Percentiles rank a stretch among this genome's conserved stretches.
These are phyloP conservation scores for Aphanomyces invadans DNA, from an alignment of 352 stramenopile genomes.

Conservation along the genomic window DNA sequence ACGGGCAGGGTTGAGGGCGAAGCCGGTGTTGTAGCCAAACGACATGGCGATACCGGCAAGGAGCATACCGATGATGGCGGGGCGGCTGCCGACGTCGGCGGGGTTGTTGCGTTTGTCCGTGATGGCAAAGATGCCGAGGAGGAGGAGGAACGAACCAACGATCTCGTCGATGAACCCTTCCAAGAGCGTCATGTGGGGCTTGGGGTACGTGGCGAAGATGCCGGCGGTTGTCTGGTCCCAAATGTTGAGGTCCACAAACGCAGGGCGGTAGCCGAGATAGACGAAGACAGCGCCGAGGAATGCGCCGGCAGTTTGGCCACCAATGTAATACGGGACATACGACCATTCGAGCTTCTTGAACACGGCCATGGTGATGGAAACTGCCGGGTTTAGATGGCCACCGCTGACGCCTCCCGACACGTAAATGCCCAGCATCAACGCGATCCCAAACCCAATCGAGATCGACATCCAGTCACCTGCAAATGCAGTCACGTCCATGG, in stretches of 20 bases:
- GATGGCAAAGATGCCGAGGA: conserved; percentile 23
- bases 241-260: conserved; percentile 43
- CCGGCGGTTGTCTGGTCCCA: conserved; percentile 55
- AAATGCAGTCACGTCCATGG: conserved; percentile 27
- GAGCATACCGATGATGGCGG: conserved; percentile 61
- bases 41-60: conserved; percentile 65
- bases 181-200: conserved; percentile 50
- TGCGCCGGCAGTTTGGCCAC: conserved; percentile 47
- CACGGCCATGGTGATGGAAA: conserved; percentile 57
- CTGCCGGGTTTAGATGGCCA: conserved; percentile 60
- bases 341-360: conserved; percentile 54
- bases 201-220: conserved; percentile 70
- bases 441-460: conserved; percentile 60
- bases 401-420: conserved; percentile 56
- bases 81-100: conserved; percentile 39
- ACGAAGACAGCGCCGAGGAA: conserved; percentile 58
- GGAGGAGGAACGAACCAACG: conserved; percentile 21
- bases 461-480: conserved; percentile 65
- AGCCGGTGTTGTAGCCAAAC: conserved; percentile 74
- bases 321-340: conserved; percentile 56
- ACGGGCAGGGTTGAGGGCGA: conserved; percentile 61
- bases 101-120: conserved; percentile 26
- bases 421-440: conserved; percentile 62
- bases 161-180: conserved; percentile 46
- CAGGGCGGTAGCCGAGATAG: conserved; percentile 58